Percentiles rank a stretch among this genome's conserved stretches.
Evolutionary conservation across 768 basidiomycete genomes (phyloP).

Genomic region (Boletus tylopilopsis): DNA sequence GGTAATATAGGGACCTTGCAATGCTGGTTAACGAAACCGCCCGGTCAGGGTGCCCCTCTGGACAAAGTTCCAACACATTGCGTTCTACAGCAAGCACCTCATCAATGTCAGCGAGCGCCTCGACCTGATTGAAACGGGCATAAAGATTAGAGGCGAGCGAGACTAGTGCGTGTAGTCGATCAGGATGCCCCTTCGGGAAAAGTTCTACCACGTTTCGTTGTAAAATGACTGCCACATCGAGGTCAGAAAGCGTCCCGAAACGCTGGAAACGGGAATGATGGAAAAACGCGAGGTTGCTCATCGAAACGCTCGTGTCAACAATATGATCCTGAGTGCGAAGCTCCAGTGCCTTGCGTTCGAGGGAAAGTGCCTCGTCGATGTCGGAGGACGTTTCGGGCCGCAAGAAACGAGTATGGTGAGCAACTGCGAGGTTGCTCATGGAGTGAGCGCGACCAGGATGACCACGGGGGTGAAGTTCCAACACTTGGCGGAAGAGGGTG

Average conservation of each 20-base stretch:
- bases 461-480: too few species aligned
- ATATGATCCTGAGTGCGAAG: neutral
- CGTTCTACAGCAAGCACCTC: neutral
- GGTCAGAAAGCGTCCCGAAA: neutral
- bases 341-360: neutral
- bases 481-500: too few species aligned
- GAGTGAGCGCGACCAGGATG: too few species aligned
- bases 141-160: neutral
- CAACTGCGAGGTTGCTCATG: too few species aligned
- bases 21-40: neutral
- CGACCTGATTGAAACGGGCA: neutral
- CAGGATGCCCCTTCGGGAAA: neutral
- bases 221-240: neutral
- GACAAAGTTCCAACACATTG: neutral
- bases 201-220: neutral
- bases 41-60: neutral
- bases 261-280: neutral
- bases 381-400: neutral
- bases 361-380: neutral
- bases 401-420: neutral
- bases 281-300: neutral
- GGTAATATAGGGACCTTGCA: too few species aligned
- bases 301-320: neutral
- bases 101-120: neutral
- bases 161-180: neutral